Conservation (phyloP, 495 filamentous ascomycete genomes). For the Penicillium arizonense region DNA sequence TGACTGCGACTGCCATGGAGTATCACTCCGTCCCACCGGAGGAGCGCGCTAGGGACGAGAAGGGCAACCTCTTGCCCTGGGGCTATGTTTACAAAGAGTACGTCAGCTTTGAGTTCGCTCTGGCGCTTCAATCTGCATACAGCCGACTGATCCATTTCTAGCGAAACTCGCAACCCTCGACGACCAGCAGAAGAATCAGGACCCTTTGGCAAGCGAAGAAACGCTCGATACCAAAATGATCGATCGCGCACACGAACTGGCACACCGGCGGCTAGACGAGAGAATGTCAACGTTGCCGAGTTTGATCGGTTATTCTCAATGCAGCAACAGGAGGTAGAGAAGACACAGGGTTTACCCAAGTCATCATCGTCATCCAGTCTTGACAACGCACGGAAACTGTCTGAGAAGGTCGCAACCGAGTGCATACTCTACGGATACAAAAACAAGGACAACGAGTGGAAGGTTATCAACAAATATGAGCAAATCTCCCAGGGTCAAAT, state of each 20-base stretch:
- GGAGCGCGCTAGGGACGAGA: slow-evolving; percentile 60
- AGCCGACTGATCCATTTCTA: slow-evolving; percentile 8
- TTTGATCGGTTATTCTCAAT: slow-evolving; percentile 47
- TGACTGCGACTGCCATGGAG: slow-evolving; percentile 44
- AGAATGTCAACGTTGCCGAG: slow-evolving; percentile 55
- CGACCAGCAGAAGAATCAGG: slow-evolving; percentile 59
- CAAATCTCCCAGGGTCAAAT: slow-evolving; percentile 69
- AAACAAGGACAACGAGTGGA: slow-evolving; percentile 68
- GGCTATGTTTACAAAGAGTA: slow-evolving; percentile 61
- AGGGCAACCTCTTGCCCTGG: slow-evolving; percentile 60
- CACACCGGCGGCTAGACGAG: slow-evolving; percentile 57
- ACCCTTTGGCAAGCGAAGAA: slow-evolving; percentile 58
- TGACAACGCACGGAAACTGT: slow-evolving; percentile 40
- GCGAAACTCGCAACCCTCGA: slow-evolving; percentile 47
- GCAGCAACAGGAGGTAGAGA: slow-evolving; percentile 46
- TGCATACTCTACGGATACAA: slow-evolving; percentile 83
- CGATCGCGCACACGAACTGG: slow-evolving; percentile 57
- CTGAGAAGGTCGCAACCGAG: slow-evolving; percentile 69
- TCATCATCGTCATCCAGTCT: slow-evolving; percentile 41
- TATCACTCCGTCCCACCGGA: slow-evolving; percentile 65
- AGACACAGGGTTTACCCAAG: slow-evolving; percentile 35
- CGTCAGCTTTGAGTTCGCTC: neutral
- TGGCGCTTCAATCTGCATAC: neutral
- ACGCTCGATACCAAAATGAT: slow-evolving; percentile 48
- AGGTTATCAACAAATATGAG: slow-evolving; percentile 83